A percentile compares a stretch with the other conserved stretches of the same genome.
Conservation (phyloP, 495 filamentous ascomycete genomes). For the Haplographium delicatum region DNA sequence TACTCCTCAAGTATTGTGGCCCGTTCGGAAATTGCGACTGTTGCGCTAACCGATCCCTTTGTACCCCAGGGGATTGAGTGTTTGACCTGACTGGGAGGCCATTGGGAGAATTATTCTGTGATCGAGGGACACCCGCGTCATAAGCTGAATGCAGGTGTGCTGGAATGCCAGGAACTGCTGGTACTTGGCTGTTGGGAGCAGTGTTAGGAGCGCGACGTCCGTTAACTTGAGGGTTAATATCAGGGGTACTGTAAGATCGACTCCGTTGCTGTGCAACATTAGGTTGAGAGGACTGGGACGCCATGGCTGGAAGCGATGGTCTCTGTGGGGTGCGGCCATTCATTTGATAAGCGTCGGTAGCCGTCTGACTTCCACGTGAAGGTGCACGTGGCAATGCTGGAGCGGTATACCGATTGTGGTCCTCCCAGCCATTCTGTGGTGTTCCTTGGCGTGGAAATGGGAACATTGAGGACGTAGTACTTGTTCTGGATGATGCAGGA, state of each 20-base stretch:
- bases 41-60: conserved; percentile 33
- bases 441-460: conserved; percentile 72
- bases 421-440: conserved; percentile 53
- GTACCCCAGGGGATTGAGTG: conserved; percentile 46
- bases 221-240: conserved; percentile 45
- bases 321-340: conserved; percentile 66
- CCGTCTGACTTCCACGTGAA: conserved; percentile 69
- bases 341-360: conserved; percentile 51
- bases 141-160: conserved; percentile 50
- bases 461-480: conserved; percentile 53
- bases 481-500: conserved; percentile 76
- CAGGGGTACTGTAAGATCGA: conserved; percentile 58
- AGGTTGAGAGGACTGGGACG: conserved; percentile 37
- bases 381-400: conserved; percentile 74
- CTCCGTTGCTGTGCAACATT: conserved; percentile 43
- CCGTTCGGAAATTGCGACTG: conserved; percentile 17
- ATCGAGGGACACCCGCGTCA: conserved; percentile 47
- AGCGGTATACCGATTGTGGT: conserved; percentile 78
- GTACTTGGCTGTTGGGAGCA: conserved; percentile 31
- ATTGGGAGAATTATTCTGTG: conserved; percentile 47
- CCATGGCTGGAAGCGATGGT: conserved; percentile 76
- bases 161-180: conserved; percentile 53
- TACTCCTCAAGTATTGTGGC: conserved; percentile 17
- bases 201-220: conserved; percentile 31
- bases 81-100: conserved; percentile 43